Evolutionary conservation across 2,329 filamentous ascomycete genomes (phyloP), one percentile per base, ranked within the genome.

Genomic region (Clarireedia monteithiana): DNA sequence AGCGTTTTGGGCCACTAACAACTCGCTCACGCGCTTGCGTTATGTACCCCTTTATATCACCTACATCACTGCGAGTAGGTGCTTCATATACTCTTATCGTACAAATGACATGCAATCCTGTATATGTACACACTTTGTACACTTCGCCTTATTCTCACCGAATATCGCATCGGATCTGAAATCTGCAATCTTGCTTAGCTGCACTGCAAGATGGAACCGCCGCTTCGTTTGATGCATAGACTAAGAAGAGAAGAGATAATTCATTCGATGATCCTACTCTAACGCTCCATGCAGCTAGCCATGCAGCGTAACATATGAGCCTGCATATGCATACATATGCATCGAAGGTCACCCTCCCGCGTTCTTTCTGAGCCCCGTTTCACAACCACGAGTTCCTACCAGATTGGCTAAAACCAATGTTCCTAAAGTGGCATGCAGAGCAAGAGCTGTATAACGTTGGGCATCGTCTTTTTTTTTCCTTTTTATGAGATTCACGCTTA

Each of bases 321-420:
- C 10, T 55, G 34, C 23, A 54, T 49, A 54, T 54, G 34, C 45
- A 54, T 40, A 20, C 39, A 4, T 42, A 20, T 42, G 39, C 39
- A 42, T 17, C 36, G 52, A 55, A 50, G 52, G 52, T 26, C 45
- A 54, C 47, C n/a, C 14, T 54, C 30, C 20, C 38, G 30, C 52
- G 5, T 26, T 44, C 46, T 42, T 44, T 27, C 10, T 50, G 47
- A 23, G 45, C 47, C 46, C 36, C 24, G 57, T 63, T 50, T 52
- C 55, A 60, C 54, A 54, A 59, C 56, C 60, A 63, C 61, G 59
- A 62, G 36, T 58, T 49, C 55, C 14, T 30, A 51, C 52, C 12
- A 56, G 47, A 59, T 59, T 59, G 56, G 60, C 53, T 50, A 48
- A 53, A 59, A 49, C 47, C 12, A 46, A 17, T 15, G n/a, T 53